Conservation (phyloP, 2,329 filamentous ascomycete genomes). For the Shiraia sp. region DNA sequence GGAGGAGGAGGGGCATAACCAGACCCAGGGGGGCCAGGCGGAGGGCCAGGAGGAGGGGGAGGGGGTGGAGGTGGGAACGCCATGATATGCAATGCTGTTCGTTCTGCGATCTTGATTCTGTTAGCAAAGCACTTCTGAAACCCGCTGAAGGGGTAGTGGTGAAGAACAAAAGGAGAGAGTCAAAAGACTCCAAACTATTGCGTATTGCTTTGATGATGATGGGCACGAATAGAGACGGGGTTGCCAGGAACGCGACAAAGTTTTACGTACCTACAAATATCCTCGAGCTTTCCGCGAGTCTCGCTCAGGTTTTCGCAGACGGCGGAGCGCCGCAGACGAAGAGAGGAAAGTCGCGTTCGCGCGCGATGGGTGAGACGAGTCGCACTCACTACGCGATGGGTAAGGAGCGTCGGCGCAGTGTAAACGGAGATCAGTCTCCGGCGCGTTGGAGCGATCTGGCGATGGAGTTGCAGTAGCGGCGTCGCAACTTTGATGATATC, state of each 20-base stretch:
- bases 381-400: conserved; percentile 12
- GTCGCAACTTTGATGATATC: conserved; percentile 28
- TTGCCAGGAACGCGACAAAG: no score
- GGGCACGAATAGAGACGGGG: no score
- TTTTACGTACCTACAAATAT: neutral
- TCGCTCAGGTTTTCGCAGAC: conserved; percentile 31
- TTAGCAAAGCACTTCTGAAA: no score
- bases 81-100: conserved; percentile 18
- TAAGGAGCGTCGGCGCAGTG: conserved; percentile 21
- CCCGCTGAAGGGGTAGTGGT: no score
- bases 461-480: conserved; percentile 29
- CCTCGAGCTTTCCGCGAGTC: conserved; percentile 5
- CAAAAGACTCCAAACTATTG: no score
- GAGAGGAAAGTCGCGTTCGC: conserved; percentile 27
- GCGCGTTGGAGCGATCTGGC: conserved; percentile 34
- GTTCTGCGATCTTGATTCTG: neutral
- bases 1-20: conserved; percentile 50
- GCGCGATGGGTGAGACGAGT: conserved; percentile 10
- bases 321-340: conserved; percentile 22
- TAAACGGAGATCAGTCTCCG: conserved; percentile 22
- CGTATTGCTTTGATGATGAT: no score
- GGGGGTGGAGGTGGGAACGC: conserved; percentile 33
- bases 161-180: no score
- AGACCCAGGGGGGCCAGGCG: conserved; percentile 30
- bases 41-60: conserved; percentile 50